Conservation (phyloP, 139 green algal genomes). For the Trebouxia sp. region DNA sequence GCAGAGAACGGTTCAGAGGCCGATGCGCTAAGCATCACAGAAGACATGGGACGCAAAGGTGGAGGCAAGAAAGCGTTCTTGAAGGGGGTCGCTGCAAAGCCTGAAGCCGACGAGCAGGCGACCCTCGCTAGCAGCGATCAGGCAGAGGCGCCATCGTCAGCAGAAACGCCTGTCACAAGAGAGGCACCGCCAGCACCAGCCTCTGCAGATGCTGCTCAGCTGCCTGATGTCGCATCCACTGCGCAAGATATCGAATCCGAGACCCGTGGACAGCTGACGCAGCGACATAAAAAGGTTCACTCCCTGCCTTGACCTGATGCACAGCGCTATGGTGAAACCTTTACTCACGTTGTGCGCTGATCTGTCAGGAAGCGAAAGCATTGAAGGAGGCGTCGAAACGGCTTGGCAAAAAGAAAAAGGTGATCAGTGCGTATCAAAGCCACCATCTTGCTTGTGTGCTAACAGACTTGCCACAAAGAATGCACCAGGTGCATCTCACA, state of each 20-base stretch:
- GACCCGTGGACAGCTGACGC: constrained; percentile 66
- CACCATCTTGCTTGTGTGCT: not conserved
- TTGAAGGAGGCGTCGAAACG: constrained; percentile 75
- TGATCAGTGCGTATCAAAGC: constrained; percentile 23
- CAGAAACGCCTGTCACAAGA: not conserved
- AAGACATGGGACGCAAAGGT: constrained; percentile 53
- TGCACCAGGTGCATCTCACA: too few relatives aligned
- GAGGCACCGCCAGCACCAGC: not conserved
- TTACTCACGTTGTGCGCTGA: too few relatives aligned
- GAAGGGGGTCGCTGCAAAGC: constrained; percentile 33
- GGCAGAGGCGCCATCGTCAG: not conserved
- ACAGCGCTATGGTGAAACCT: too few relatives aligned
- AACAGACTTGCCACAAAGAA: too few relatives aligned
- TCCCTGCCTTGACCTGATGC: too few relatives aligned
- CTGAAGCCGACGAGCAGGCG: not conserved
- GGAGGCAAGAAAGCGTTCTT: constrained; percentile 49
- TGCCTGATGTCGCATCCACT: not conserved
- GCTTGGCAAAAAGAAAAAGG: constrained; percentile 80
- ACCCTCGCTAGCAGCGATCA: not conserved
- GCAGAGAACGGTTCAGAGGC: too few relatives aligned
- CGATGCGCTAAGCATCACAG: too few relatives aligned
- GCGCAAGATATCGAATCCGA: constrained; percentile 38
- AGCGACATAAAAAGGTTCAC: constrained; percentile 82
- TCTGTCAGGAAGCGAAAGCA: constrained; percentile 65
- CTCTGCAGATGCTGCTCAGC: not conserved